Evolutionary conservation across 2,329 filamentous ascomycete species (phyloP), one percentile per base, ranked within the genome.

Genomic region (Aspergillus ibericus): DNA sequence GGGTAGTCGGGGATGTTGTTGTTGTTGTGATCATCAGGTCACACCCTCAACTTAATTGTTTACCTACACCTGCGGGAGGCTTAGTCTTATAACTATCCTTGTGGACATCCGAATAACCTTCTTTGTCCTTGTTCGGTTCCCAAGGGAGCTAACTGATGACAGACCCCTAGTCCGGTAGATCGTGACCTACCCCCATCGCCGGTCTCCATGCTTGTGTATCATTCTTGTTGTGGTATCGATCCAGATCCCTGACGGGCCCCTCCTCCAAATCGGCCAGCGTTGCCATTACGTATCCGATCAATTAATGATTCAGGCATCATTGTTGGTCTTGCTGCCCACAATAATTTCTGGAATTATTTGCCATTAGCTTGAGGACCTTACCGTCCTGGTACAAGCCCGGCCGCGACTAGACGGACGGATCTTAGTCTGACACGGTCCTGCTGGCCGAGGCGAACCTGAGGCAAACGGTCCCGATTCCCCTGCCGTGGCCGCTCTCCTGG

Each of bases 201-300:
- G 18, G 34, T 20, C 38, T 29, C 40, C 40, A 9, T 10, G 22
- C 22, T 25, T 25, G 22, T 25, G 22, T 25, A 29, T 48, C 29
- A 42, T 25, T 18, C 27, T 50, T 27, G 6, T 36, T 55, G 22
- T 20, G 49, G 34, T 52, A 51, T 51, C n/a, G 48, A 40, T 40
- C 44, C 44, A 47, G 22, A 27, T 47, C 42, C 42, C 42, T 25
- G 42, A 27, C 15, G 6, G 27, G 27, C 16, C 56, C 47, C 59
- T 44, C 48, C 59, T 56, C 29, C 27, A 25, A 53, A 56, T 51
- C 34, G 34, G 44, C 44, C 44, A 48, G 27, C 44, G 8, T 55
- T 54, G 46, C 51, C 36, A 36, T 57, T 62, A 64, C 59, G 57
- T 64, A 60, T 63, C 57, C 62, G 57, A 63, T 62, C 58, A 59